Evolutionary conservation across 208 protist species (phyloP).

Genomic region (Porcisia hertigi): DNA sequence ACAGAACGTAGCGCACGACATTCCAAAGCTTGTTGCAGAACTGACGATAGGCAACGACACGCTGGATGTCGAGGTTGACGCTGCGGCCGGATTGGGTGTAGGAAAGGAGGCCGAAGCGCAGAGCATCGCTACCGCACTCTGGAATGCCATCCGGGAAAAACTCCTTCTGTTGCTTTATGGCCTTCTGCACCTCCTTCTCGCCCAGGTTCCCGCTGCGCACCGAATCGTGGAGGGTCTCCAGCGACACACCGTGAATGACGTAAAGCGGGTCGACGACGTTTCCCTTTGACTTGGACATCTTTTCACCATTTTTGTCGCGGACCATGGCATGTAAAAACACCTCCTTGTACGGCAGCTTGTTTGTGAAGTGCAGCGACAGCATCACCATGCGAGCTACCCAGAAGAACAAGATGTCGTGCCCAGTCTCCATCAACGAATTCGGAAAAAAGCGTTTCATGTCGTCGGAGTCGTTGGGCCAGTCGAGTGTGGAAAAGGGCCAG

Average conservation of each 20-base stretch:
- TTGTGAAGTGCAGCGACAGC: slow-evolving; percentile 96
- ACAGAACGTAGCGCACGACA: slow-evolving; percentile 95
- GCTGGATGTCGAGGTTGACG: slow-evolving; percentile 99
- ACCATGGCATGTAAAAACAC: slow-evolving; percentile 99
- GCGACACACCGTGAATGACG: slow-evolving; percentile 97
- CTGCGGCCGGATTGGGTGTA: slow-evolving; percentile 94
- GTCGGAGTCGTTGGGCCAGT: slow-evolving; percentile 93
- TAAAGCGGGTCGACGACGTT: slow-evolving; percentile 99
- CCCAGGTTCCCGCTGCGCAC: slow-evolving; percentile 95
- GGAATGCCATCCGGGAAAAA: slow-evolving; percentile 96
- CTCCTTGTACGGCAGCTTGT: slow-evolving; percentile 96
- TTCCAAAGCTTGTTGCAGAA: slow-evolving; percentile 99
- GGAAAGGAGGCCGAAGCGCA: slow-evolving; percentile 98
- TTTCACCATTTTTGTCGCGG: slow-evolving; percentile 98
- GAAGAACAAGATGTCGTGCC: slow-evolving; percentile 99
- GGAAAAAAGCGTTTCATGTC: slow-evolving; percentile 98
- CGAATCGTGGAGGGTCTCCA: slow-evolving; percentile 93
- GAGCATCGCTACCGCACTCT: slow-evolving; percentile 99
- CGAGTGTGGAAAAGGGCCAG: slow-evolving; percentile 98
- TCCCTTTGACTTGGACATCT: slow-evolving; percentile 99
- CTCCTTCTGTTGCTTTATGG: slow-evolving; percentile 91
- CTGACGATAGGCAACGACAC: slow-evolving; percentile 96
- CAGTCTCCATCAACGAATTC: slow-evolving; percentile 98
- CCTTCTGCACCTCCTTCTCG: slow-evolving; percentile 91
- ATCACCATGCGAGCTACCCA: slow-evolving; percentile 99